Evolutionary conservation across 805 yeast genomes (phyloP).

Genomic region (Maudiozyma bulderi): DNA sequence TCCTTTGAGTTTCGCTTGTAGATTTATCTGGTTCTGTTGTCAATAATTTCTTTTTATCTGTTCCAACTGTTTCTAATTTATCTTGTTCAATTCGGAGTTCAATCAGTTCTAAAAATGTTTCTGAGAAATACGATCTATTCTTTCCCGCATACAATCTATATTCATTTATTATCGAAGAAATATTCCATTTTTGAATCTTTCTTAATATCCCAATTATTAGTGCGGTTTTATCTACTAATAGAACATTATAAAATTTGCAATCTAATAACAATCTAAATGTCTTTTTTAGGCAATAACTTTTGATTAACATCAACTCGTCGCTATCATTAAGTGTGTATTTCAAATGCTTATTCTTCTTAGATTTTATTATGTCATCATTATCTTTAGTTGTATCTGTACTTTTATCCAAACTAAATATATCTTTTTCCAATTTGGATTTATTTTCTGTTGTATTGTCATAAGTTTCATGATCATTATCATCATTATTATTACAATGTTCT

Average conservation of each 20-base stretch:
- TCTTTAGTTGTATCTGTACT: background rate
- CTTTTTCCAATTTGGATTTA: background rate
- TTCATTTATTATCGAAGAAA: conserved; percentile 74
- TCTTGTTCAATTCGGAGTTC: conserved; percentile 32
- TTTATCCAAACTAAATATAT: background rate
- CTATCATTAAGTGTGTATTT: conserved; percentile 26
- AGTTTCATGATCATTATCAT: background rate
- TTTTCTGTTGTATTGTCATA: background rate
- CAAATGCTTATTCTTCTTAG: background rate
- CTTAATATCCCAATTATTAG: conserved; percentile 75
- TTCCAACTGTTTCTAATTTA: background rate
- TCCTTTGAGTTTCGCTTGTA: conserved; percentile 2
- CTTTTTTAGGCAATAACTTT: conserved; percentile 51
- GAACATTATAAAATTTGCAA: conserved; percentile 49
- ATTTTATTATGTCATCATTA: background rate
- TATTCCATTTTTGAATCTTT: conserved; percentile 81
- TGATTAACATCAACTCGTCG: conserved; percentile 71
- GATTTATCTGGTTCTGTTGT: background rate
- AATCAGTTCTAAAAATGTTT: conserved; percentile 69
- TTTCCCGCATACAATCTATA: conserved; percentile 69
- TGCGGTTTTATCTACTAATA: conserved; percentile 72
- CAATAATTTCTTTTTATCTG: background rate
- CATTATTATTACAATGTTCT: too few relatives aligned
- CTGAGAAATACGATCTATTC: conserved; percentile 69
- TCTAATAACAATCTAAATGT: conserved; percentile 61